These are phyloP conservation scores for Breynia disticha DNA, from an alignment of 441 rosid genomes.

Conservation along the genomic window DNA sequence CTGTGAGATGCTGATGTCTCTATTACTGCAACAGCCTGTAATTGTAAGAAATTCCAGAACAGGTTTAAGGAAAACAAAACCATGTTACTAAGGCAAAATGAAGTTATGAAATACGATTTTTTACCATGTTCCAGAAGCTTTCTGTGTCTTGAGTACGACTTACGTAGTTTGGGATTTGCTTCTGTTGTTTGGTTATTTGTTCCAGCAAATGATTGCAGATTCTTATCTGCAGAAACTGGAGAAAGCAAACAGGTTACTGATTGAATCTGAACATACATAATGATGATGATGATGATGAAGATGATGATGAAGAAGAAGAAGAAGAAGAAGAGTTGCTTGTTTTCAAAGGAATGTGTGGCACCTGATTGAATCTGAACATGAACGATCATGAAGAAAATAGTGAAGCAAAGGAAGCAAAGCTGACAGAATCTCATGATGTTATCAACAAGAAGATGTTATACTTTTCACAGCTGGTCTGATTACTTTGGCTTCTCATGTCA, in stretches of 20 bases:
- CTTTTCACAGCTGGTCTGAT: conserved; percentile 1
- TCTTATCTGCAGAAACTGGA: conserved; percentile 13
- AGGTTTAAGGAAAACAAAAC: background rate
- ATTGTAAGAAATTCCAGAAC: background rate
- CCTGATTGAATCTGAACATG: conserved; percentile 19
- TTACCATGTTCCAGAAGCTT: conserved; percentile 31
- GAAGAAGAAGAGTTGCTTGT: too few species aligned
- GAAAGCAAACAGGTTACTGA: background rate
- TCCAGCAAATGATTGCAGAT: conserved; percentile 10
- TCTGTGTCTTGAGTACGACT: conserved; percentile 15
- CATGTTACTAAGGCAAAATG: background rate
- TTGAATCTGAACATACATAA: conserved; percentile 11
- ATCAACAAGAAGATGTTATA: conserved; percentile 1
- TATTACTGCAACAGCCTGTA: conserved; percentile 25
- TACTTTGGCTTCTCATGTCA: background rate
- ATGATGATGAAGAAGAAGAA: too few species aligned
- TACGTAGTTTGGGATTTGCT: background rate
- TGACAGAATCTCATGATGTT: conserved; percentile 25
- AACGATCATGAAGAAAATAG: conserved; percentile 17
- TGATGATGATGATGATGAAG: conserved; percentile 20
- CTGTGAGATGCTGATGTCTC: conserved; percentile 44
- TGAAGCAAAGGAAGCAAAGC: conserved; percentile 16
- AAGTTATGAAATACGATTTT: background rate
- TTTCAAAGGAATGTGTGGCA: background rate
- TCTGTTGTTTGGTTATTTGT: conserved; percentile 2